Base-by-base conservation (phyloP, 169 alveolate genomes). In the Cryptosporidium tyzzeri region DNA sequence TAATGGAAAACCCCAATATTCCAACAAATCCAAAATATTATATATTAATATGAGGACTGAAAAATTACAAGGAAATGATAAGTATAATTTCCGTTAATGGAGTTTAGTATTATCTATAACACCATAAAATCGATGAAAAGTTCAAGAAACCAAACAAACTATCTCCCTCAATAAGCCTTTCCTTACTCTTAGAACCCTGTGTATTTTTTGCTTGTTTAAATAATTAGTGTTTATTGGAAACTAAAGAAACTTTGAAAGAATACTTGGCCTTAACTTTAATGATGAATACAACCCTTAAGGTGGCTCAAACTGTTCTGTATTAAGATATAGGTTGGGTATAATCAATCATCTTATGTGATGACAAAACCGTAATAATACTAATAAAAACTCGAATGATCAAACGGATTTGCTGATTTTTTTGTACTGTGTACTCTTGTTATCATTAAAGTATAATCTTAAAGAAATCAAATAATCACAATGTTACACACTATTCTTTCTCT, bases 221-320 rank as follows among this genome's bases (percentile, higher is more conserved):
- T 48, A 59, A 55, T 55, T 21, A 59, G 69, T 59, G 69, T 21
- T 59, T 59, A 59, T 59, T 59, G 69, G 69, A 59, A 59, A 18
- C 10, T 21, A 59, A 59, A 59, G 69, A 31, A 59, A 59, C 37
- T 59, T 4, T 31, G 37, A 31, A 31, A 4, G 3, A 59, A 14
- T 21, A 48, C 55, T 48, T 48, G 55, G 23, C 55, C 55, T 48
- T 48, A 16, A 14, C 55, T 48, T 12, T 48, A 14, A 2, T 48
- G 21, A 48, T 48, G 55, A 14, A 48, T 48, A 48, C 6, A 37
- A 23, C 21, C 12, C 21, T 48, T 1, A 48, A 3, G 7, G 6
- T 48, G 55, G 21, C 55, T 14, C 23, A 48, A 48, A 7, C 23
- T 14, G 55, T 21, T 41, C 48, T 48, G 18, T 48, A 48, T 48